Base-by-base conservation (phyloP, 2,329 filamentous ascomycete species). In the Periglandula ipomoeae region DNA sequence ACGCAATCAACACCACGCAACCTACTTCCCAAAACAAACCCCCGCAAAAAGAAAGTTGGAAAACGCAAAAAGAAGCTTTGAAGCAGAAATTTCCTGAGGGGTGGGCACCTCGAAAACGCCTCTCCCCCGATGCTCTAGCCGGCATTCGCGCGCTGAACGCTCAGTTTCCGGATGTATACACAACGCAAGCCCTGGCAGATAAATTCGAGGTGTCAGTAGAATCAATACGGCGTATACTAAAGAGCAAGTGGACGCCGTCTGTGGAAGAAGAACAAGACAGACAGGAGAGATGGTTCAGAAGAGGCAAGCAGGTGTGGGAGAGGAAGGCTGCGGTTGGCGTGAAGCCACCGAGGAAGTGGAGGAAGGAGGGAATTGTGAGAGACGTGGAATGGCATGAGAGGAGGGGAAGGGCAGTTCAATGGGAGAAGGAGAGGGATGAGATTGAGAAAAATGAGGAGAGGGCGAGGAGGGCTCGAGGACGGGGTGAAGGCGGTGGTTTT, bases 91-190 rank as follows among this genome's bases (percentile, higher is more conserved):
- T 96, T 55, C 81, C 81, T 2, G 78, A 84, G 7, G 81, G 84
- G 9, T 98, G 91, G 90, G 75, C 76, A 24, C 91, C 93, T 26
- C 77, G 79, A 44, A 96, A 95, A 66, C 84, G 84, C 50, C 76
- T 98, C 9, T 97, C 93, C 0, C 93, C 93, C 0, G 91, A 97
- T 65, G 89, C 90, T 1, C 73, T 96, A 27, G 84, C 87, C n/a
- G 90, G 89, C 38, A 95, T 98, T 57, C 82, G 89, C 38, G 84
- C 87, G 19, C 73, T 98, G 30, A 81, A 96, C 64, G 71, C 76
- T 23, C 82, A 89, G 57, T 84, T 89, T 53, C 89, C 91, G 0
- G 76, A 85, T 2, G 74, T 77, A 50, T 96, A 89, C 69, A 86
- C 84, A 4, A 94, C 86, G 1, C 66, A 75, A 15, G 75, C 81